Evolutionary conservation across 176 grass and related monocot genomes (phyloP).

Genomic region (Cocos nucifera): DNA sequence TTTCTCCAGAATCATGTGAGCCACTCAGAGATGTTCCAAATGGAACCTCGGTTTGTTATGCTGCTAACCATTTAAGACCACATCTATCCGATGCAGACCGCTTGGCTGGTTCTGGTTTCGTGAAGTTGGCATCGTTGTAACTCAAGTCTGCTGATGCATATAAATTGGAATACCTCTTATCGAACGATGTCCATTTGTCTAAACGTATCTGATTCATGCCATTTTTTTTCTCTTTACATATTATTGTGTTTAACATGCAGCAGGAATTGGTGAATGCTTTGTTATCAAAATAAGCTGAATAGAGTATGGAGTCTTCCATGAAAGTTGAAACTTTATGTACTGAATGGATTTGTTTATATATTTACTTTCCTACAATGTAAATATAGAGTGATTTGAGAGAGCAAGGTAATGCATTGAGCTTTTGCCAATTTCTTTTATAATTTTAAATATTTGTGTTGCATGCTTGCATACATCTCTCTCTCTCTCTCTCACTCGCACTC

Average conservation of each 20-base stretch:
- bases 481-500: too few species aligned
- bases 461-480: too few species aligned
- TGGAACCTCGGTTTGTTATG: slow-evolving; percentile 45
- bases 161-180: not conserved
- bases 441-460: too few species aligned
- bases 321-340: too few species aligned
- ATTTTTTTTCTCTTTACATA: slow-evolving; percentile 2
- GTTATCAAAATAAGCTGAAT: not conserved
- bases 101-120: slow-evolving; percentile 28
- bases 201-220: slow-evolving; percentile 6
- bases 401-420: too few species aligned
- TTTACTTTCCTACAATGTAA: too few species aligned
- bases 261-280: not conserved
- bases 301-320: too few species aligned
- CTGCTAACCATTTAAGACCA: slow-evolving; percentile 14
- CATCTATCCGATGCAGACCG: slow-evolving; percentile 16
- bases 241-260: not conserved
- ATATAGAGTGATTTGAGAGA: too few species aligned
- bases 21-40: slow-evolving; percentile 42
- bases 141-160: not conserved
- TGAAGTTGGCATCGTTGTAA: slow-evolving; percentile 34
- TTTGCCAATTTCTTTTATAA: too few species aligned
- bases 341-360: too few species aligned
- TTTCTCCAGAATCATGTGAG: slow-evolving; percentile 73
- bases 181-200: not conserved